These are phyloP conservation scores for Metrosideros polymorpha DNA, from an alignment of 441 rosid species.

Conservation along the genomic window DNA sequence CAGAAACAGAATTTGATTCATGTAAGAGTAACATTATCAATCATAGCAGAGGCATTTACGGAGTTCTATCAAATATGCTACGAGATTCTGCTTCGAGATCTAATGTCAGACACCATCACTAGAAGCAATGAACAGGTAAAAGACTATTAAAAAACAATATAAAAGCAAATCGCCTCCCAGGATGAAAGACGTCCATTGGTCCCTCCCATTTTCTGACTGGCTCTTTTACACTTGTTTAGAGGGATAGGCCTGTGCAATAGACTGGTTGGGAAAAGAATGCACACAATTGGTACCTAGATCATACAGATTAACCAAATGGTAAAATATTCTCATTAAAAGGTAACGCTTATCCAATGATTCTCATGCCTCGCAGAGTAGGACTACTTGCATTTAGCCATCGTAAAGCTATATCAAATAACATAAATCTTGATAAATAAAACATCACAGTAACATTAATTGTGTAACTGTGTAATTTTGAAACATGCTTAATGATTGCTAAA, in stretches of 20 bases:
- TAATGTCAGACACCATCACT: background rate
- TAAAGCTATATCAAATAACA: background rate
- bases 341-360: background rate
- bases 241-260: background rate
- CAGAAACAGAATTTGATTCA: background rate
- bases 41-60: background rate
- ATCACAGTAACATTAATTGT: background rate
- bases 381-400: background rate
- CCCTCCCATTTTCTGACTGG: background rate
- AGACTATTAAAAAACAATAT: background rate
- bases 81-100: background rate
- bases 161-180: background rate
- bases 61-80: background rate
- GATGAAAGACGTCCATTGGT: background rate
- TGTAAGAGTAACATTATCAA: background rate
- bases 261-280: background rate
- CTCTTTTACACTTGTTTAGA: background rate
- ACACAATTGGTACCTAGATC: background rate
- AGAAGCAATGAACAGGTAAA: background rate
- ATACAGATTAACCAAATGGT: background rate
- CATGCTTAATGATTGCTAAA: background rate
- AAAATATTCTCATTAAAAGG: background rate
- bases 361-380: background rate
- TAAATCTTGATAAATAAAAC: background rate
- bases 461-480: background rate